Evolutionary conservation across 78 protist species (phyloP), one percentile per base, ranked within the genome.

Genomic region (Monocercomonoides exilis): DNA sequence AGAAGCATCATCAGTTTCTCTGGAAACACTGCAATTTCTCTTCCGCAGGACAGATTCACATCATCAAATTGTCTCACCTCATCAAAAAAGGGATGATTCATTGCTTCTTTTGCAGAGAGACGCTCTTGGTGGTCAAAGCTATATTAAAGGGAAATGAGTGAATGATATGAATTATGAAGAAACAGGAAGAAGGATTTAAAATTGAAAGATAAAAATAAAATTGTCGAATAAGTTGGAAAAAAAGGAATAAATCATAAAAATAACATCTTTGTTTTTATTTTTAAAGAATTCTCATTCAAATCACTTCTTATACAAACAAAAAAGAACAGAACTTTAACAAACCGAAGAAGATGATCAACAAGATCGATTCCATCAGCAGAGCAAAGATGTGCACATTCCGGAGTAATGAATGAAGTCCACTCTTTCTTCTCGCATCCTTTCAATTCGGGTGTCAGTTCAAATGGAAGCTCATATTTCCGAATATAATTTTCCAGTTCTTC

Each of bases 361-460:
- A 98, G 92, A 38, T 98, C 99, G 45, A 98, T 33, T 35, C 99
- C 99, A 32, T 98, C 99, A 45, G 93, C 91, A 0, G 96, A 87
- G 77, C 54, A 84, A n/a, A 96, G 89, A 42, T 92, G 94, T 84
- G 90, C 85, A 88, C 94, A 95, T 33, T 93, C 97, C 0, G 77
- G 41, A 1, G 29, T 90, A 32, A 93, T 2, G 80, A 92, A 95
- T n/a, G 42, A 44, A 0, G 4, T 1, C 97, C 97, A 94, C 11
- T 54, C 70, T 21, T 54, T 54, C 70, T 54, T 54, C 70, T 11
- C 38, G 11, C 21, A 21, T 11, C 21, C 70, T 29, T 29, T 21
- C 11, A 54, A 21, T 54, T 54, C 21, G 11, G 38, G 38, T 11
- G 70, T 54, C 70, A 54, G 84, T 86, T 92, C 94, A 38, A 97